Percentiles rank a stretch among this genome's conserved stretches.
Conservation (phyloP, 495 filamentous ascomycete genomes). For the Corynascus novoguineensis region DNA sequence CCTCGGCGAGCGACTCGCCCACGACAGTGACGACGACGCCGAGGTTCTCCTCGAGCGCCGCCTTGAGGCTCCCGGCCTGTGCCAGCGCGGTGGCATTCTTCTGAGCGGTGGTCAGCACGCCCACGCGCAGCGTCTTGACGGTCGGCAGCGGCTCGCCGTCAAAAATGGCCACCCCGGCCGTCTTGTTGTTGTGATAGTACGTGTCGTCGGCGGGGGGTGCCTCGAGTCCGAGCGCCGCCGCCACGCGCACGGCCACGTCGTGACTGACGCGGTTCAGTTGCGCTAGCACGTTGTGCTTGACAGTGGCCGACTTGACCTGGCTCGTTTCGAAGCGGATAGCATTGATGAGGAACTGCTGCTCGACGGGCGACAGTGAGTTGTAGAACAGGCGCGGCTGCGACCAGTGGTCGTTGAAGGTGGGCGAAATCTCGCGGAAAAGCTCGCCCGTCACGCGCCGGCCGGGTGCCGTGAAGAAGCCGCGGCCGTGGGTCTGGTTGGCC, state of each 20-base stretch:
- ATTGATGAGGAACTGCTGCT: slow-evolving; percentile 74
- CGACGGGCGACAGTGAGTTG: slow-evolving; percentile 64
- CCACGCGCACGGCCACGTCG: slow-evolving; percentile 63
- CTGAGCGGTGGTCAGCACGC: slow-evolving; percentile 50
- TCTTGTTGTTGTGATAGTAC: slow-evolving; percentile 69
- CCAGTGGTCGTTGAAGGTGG: slow-evolving; percentile 71
- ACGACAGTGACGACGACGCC: slow-evolving; percentile 58
- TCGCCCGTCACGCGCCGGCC: slow-evolving; percentile 47
- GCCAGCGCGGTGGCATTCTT: slow-evolving; percentile 36
- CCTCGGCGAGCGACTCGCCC: slow-evolving; percentile 51
- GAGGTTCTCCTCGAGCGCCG: slow-evolving; percentile 38
- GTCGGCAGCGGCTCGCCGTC: slow-evolving; percentile 48
- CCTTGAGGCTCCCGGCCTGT: slow-evolving; percentile 46
- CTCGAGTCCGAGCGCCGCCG: slow-evolving; percentile 53
- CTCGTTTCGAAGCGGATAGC: slow-evolving; percentile 70
- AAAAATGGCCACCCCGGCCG: slow-evolving; percentile 57
- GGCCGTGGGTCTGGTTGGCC: slow-evolving; percentile 63
- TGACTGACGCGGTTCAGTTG: slow-evolving; percentile 70
- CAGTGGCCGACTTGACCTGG: slow-evolving; percentile 50
- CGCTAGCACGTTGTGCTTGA: slow-evolving; percentile 58
- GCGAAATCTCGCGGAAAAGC: slow-evolving; percentile 54
- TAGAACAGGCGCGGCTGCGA: slow-evolving; percentile 70
- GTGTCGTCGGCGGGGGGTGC: slow-evolving; percentile 54
- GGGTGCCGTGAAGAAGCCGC: slow-evolving; percentile 71
- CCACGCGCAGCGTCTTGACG: slow-evolving; percentile 61